Percentiles rank a stretch among this genome's conserved stretches.
Evolutionary conservation across 1,284 basidiomycete genomes (phyloP).

Genomic region (Singerocomus rubriflavus): DNA sequence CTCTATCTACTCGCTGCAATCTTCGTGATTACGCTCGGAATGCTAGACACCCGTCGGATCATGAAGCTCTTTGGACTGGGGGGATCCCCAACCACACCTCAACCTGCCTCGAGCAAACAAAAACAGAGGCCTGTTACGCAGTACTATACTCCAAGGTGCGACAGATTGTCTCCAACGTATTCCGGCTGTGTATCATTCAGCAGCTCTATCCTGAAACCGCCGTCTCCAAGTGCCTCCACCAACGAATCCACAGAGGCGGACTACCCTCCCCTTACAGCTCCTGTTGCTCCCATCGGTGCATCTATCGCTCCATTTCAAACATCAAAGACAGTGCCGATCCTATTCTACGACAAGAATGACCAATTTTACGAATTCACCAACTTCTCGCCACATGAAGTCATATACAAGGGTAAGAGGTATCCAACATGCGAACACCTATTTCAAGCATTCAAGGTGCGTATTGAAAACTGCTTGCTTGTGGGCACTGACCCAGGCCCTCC

Average conservation of each 20-base stretch:
- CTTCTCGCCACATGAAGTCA: slow-evolving; percentile 58
- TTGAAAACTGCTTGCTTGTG: background rate
- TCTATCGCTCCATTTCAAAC: slow-evolving; percentile 31
- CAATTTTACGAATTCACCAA: slow-evolving; percentile 69
- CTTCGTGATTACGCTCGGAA: slow-evolving; percentile 27
- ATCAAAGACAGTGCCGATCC: slow-evolving; percentile 36
- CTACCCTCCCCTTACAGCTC: slow-evolving; percentile 35
- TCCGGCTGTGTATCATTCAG: slow-evolving; percentile 5
- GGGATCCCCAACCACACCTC: slow-evolving; percentile 27
- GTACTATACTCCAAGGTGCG: slow-evolving; percentile 24
- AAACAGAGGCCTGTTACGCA: slow-evolving; percentile 27
- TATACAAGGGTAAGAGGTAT: slow-evolving; percentile 54
- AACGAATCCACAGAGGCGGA: slow-evolving; percentile 15
- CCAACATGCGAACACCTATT: slow-evolving; percentile 70
- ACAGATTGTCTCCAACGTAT: background rate
- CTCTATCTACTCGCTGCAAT: slow-evolving; percentile 22
- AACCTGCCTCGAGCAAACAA: slow-evolving; percentile 19
- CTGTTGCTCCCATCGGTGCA: slow-evolving; percentile 27
- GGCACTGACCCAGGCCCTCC: background rate
- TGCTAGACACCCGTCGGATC: slow-evolving; percentile 35
- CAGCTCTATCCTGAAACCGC: slow-evolving; percentile 17
- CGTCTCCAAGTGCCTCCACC: slow-evolving; percentile 7
- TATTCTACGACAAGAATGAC: slow-evolving; percentile 60
- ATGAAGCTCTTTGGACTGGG: slow-evolving; percentile 34
- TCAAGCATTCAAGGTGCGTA: slow-evolving; percentile 59